Base-by-base conservation (phyloP, 1,139 yeast genomes). In the Lodderomyces parapsilosis region DNA sequence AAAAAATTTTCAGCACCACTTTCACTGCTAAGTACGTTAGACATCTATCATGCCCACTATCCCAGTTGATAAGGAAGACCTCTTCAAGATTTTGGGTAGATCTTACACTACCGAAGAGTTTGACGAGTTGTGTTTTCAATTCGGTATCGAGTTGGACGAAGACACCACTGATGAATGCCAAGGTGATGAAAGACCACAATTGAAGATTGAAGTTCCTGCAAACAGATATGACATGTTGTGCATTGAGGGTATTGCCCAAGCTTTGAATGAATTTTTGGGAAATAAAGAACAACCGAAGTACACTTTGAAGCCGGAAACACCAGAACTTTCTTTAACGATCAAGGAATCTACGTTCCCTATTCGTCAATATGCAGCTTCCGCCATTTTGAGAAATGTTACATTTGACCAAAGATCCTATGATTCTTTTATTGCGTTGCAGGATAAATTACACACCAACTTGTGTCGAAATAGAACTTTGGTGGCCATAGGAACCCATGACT, bases 401-500 rank as follows among this genome's bases (percentile, higher is more conserved):
- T 89, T 94, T 65, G 86, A 86, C 50, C 85, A 84, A 63, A 80
- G 95, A 65, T 74, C 87, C 24, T 94, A 94, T 63, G 96, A 88
- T 47, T 91, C 98, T 4, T 94, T 94, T 74, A 93, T 94, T 60
- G 85, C 96, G 24, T 75, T 94, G 55, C 99, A 94, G 70, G 99
- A 94, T 66, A 94, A 94, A 68, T 76, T 94, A 54, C 99, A 94
- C 70, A 76, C 95, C 49, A 94, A 94, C 66, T 74, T 94, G 60
- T 93, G 99, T 68, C 91, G 99, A 74, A 87, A 91, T 68, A 86
- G 99, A 75, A 85, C 96, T 36, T 78, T 94, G 57, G 99, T 93
- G 43, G 98, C 99, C 46, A 90, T 91, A 75, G 99, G 99, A 57
- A 94, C 99, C 46, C 99, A 94, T 63, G 98, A 94, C 68, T 73